Conservation (phyloP, 768 basidiomycete species). For the Boletus subcaerulescens region DNA sequence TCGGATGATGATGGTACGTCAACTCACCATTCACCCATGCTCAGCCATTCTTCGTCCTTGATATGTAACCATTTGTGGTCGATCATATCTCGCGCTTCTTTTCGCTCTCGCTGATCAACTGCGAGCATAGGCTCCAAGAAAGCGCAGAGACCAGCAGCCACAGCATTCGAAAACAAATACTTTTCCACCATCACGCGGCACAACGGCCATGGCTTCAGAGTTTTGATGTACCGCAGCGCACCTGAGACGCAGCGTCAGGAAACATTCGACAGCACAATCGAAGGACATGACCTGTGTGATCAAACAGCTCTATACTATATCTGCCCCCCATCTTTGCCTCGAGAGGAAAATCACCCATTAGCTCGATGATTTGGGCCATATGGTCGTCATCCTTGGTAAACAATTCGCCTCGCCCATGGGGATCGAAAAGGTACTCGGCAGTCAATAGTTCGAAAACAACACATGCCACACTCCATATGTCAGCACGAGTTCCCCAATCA, state of each 20-base stretch:
- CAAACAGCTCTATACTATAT: slow-evolving; percentile 84
- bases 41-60: slow-evolving; percentile 30
- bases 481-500: slow-evolving; percentile 83
- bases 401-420: slow-evolving; percentile 73
- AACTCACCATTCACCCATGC: slow-evolving; percentile 32
- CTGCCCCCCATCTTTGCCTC: slow-evolving; percentile 80
- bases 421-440: slow-evolving; percentile 90
- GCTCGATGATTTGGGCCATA: slow-evolving; percentile 91
- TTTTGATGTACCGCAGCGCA: slow-evolving; percentile 66
- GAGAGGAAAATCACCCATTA: slow-evolving; percentile 74
- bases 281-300: slow-evolving; percentile 52
- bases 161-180: slow-evolving; percentile 64
- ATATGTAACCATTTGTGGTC: slow-evolving; percentile 70
- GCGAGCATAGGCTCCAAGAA: slow-evolving; percentile 78
- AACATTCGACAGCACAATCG: background rate
- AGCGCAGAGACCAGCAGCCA: slow-evolving; percentile 56
- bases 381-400: slow-evolving; percentile 96
- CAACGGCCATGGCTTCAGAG: slow-evolving; percentile 78
- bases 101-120: slow-evolving; percentile 65
- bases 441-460: slow-evolving; percentile 89
- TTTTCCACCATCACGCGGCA: slow-evolving; percentile 86
- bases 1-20: background rate
- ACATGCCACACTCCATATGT: slow-evolving; percentile 92
- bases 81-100: slow-evolving; percentile 69
- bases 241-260: slow-evolving; percentile 38